Base-by-base conservation (phyloP, 2,329 filamentous ascomycete species). In the Leptographium lundbergii region DNA sequence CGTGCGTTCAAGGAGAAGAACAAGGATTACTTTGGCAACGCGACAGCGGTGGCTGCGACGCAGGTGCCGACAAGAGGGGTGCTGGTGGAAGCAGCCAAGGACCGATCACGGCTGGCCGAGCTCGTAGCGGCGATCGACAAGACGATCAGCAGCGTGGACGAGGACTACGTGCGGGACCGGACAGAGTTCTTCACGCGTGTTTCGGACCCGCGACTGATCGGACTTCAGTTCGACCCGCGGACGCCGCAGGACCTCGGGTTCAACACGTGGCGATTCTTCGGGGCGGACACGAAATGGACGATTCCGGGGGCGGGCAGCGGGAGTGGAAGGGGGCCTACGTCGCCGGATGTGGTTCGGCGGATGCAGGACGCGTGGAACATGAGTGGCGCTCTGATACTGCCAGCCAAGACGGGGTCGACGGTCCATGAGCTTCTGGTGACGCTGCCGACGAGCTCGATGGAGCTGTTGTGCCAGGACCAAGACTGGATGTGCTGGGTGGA, bases 251-350 rank as follows among this genome's bases (percentile, higher is more conserved):
- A 70, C 48, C 67, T 77, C 47, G 70, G 70, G 13, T 73, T 77
- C 67, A 77, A 77, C 62, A 75, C 74, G 5, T 77, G 75, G 75
- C 67, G 73, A 9, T 69, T 71, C 59, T 72, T 77, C 62, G 75
- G 74, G 1, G 72, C 70, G 25, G 73, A 76, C 60, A 69, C 71
- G 6, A 63, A 67, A 61, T 77, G 74, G 67, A 32, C 54, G 7
- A 64, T 72, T 14, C 66, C 69, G 0, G 69, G 69, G 4, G 50
- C 63, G n/a, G 13, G 19, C 32, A 34, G 9, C 32, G 32, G 32
- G 6, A 34, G 32, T 9, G 32, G 36, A 3, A 4, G 14, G 10
- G 25, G 24, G 6, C n/a, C 57, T 27, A 27, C 57, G 22, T 61
- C 55, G 56, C 64, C 71, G 0, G 69, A 69, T n/a, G 63, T 65